Conservation (phyloP, 208 protist species). For the Leishmania gerbilli region DNA sequence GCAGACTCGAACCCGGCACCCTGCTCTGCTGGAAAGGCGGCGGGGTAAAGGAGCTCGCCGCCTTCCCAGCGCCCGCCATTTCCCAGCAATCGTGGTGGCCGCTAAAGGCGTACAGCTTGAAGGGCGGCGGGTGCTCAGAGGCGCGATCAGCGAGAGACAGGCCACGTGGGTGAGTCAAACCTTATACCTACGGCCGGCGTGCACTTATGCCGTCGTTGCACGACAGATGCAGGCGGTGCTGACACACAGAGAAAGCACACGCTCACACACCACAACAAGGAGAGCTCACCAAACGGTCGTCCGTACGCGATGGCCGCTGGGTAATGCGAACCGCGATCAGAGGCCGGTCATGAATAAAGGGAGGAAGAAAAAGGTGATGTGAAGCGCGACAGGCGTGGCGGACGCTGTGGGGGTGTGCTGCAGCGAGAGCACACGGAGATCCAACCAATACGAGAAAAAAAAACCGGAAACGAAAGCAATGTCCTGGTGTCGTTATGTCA, state of each 20-base stretch:
- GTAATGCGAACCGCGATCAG: background rate
- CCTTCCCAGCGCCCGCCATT: background rate
- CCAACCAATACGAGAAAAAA: too few relatives aligned
- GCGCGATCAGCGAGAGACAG: background rate
- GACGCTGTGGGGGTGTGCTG: background rate
- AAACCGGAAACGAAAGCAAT: too few relatives aligned
- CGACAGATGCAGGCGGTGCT: background rate
- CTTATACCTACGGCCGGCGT: background rate
- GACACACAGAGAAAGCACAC: background rate
- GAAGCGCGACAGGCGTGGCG: background rate
- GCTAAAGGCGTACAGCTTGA: conserved; percentile 16
- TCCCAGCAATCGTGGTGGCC: conserved; percentile 5
- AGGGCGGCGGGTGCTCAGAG: background rate
- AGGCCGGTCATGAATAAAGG: background rate
- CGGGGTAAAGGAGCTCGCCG: background rate
- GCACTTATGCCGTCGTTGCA: background rate
- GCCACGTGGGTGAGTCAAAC: background rate
- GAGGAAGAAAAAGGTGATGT: background rate
- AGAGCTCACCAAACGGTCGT: background rate
- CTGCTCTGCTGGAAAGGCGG: background rate
- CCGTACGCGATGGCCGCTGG: background rate
- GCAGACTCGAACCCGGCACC: background rate
- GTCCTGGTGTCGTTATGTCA: background rate
- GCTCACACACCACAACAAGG: background rate
- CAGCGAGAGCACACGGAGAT: background rate